phyloP scores from a whole-genome alignment of 352 stramenopile species.

The Elongisporangium prolatum region DNA sequence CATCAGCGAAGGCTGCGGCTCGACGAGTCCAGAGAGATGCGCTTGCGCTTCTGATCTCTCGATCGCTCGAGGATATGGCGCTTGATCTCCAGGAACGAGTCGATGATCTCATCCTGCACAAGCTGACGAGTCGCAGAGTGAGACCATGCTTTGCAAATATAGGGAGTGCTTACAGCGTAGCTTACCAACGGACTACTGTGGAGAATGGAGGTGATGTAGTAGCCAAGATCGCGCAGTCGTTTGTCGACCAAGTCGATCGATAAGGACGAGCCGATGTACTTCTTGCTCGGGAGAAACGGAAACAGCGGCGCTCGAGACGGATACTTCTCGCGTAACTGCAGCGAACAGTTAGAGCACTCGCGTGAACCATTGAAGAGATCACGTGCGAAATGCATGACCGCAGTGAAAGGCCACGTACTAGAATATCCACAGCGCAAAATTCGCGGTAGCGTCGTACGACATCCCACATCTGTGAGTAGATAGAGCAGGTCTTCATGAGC shows the following conservation, averaged over 20 bases:
- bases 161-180: not conserved
- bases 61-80: slow-evolving; percentile 73
- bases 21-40: slow-evolving; percentile 2
- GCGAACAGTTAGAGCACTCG: not conserved
- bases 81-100: slow-evolving; percentile 87
- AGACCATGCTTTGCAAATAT: not conserved
- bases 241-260: slow-evolving; percentile 86
- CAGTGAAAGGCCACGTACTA: slow-evolving; percentile 30
- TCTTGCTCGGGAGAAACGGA: slow-evolving; percentile 79
- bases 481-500: not conserved
- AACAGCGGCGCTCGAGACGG: slow-evolving; percentile 68
- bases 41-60: slow-evolving; percentile 41
- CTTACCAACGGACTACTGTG: slow-evolving; percentile 68
- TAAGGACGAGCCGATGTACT: slow-evolving; percentile 82
- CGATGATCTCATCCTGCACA: slow-evolving; percentile 82
- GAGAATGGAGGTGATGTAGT: slow-evolving; percentile 86
- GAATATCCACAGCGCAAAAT: slow-evolving; percentile 82
- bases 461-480: slow-evolving; percentile 63
- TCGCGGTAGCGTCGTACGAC: slow-evolving; percentile 79
- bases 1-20: slow-evolving; percentile 1
- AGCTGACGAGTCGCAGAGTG: slow-evolving; percentile 26
- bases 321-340: slow-evolving; percentile 81
- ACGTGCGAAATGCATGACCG: not conserved
- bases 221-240: slow-evolving; percentile 78
- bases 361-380: slow-evolving; percentile 1